phyloP scores from a whole-genome alignment of 2,329 filamentous ascomycete species.

The Chalaropsis ovoidea region DNA sequence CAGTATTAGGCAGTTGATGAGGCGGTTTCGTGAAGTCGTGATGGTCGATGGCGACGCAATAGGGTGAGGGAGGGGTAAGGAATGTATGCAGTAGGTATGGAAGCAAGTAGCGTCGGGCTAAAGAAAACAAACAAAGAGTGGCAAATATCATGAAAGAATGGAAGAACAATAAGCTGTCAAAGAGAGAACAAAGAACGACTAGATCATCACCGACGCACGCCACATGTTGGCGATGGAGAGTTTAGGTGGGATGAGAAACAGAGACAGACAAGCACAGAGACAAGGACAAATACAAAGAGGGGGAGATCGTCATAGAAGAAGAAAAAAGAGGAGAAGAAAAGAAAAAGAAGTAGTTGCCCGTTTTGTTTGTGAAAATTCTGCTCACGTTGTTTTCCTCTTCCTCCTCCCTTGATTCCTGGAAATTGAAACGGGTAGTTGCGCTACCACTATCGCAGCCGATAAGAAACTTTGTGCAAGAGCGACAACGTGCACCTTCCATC shows the following conservation, averaged over 20 bases:
- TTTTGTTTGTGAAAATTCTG: conserved; percentile 15
- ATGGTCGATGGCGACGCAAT: not conserved
- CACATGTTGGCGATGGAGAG: not conserved
- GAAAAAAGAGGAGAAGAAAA: not conserved
- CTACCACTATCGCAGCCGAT: conserved; percentile 7
- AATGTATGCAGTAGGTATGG: not conserved
- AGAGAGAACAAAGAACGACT: conserved; percentile 2
- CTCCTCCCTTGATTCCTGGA: conserved; percentile 9
- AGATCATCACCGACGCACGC: not conserved
- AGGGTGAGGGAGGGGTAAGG: not conserved
- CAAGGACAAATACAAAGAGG: not conserved
- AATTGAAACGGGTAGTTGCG: conserved; percentile 13
- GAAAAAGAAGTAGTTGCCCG: conserved; percentile 2
- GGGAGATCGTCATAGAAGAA: conserved; percentile 1
- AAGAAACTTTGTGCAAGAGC: conserved; percentile 16
- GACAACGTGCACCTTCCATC: conserved; percentile 13
- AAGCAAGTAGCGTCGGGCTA: conserved; percentile 5
- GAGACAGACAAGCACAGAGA: not conserved
- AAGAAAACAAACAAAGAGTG: conserved; percentile 6
- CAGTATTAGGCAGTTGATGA: not conserved
- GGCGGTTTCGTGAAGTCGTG: not conserved
- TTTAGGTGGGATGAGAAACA: not conserved
- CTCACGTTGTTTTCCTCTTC: conserved; percentile 1
- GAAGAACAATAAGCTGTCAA: conserved; percentile 3
- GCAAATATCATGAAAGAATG: conserved; percentile 5